A percentile compares a stretch with the other conserved stretches of the same genome.
These are phyloP conservation scores for Roridomyces roridus DNA, from an alignment of 768 basidiomycete genomes.

Conservation along the genomic window DNA sequence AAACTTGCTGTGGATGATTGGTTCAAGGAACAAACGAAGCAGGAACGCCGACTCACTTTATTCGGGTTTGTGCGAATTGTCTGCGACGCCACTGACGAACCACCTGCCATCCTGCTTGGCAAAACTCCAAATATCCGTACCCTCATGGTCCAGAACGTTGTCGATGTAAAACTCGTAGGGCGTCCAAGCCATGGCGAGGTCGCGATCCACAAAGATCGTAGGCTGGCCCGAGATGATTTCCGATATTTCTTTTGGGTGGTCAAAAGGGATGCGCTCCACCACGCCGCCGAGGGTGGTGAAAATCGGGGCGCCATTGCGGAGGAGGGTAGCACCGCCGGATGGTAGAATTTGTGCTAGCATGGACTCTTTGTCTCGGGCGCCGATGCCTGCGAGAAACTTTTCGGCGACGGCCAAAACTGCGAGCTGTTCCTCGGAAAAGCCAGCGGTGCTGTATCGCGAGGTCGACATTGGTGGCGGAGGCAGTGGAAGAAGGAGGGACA, in stretches of 20 bases:
- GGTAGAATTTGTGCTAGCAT: conserved; percentile 22
- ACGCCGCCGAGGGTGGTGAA: conserved; percentile 16
- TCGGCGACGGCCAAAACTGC: conserved; percentile 20
- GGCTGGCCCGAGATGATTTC: conserved; percentile 15
- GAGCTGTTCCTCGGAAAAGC: conserved; percentile 13
- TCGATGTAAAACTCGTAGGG: conserved; percentile 25
- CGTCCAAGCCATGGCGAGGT: conserved; percentile 27
- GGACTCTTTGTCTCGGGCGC: conserved; percentile 6
- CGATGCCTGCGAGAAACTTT: conserved; percentile 17
- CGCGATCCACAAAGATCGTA: conserved; percentile 10
- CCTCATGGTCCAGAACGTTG: conserved; percentile 15
- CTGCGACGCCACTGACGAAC: conserved; percentile 20
- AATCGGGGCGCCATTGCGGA: conserved; percentile 21
- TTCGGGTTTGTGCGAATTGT: conserved; percentile 7
- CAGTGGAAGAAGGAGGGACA: no score
- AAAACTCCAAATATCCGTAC: conserved; percentile 24
- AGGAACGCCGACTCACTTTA: no score
- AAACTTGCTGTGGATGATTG: no score
- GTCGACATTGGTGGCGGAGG: no score
- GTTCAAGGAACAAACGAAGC: no score
- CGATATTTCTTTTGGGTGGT: conserved; percentile 12
- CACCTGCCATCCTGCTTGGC: conserved; percentile 21
- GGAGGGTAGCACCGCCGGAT: conserved; percentile 18
- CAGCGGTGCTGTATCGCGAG: conserved; percentile 11
- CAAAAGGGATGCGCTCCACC: conserved; percentile 24